These are phyloP conservation scores for Pestalotiopsis sp. DNA, from an alignment of 2,329 filamentous ascomycete genomes.

Conservation along the genomic window DNA sequence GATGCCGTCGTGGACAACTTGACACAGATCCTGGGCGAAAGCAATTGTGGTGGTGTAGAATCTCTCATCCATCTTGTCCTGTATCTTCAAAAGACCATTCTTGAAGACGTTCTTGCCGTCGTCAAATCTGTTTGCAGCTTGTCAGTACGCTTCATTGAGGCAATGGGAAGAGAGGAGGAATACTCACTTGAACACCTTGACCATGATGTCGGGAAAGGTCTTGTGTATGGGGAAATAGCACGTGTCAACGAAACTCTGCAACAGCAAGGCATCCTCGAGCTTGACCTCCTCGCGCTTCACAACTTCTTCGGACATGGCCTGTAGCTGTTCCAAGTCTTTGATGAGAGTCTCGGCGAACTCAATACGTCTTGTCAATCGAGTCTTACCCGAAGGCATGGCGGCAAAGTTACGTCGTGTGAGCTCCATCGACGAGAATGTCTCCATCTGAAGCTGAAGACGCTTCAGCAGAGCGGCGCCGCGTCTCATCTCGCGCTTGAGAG, in stretches of 20 bases:
- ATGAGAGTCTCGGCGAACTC: slow-evolving; percentile 81
- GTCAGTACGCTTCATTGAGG: slow-evolving; percentile 36
- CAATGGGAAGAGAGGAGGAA: slow-evolving; percentile 19
- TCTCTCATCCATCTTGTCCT: slow-evolving; percentile 54
- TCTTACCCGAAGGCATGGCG: slow-evolving; percentile 84
- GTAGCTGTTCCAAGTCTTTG: slow-evolving; percentile 77
- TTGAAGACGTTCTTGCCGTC: slow-evolving; percentile 57
- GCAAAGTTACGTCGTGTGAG: slow-evolving; percentile 93
- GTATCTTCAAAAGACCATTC: slow-evolving; percentile 51
- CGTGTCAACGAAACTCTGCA: slow-evolving; percentile 80
- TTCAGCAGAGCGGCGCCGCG: slow-evolving; percentile 91
- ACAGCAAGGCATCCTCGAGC: slow-evolving; percentile 73
- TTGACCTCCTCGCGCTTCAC: slow-evolving; percentile 79
- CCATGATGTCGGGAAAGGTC: slow-evolving; percentile 75
- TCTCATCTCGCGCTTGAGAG: slow-evolving; percentile 89
- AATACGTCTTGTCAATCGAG: slow-evolving; percentile 78
- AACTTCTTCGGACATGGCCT: slow-evolving; percentile 68
- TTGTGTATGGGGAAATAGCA: slow-evolving; percentile 89
- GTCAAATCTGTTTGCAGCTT: slow-evolving; percentile 56
- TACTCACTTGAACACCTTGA: slow-evolving; percentile 80
- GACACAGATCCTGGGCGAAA: slow-evolving; percentile 60
- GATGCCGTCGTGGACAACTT: slow-evolving; percentile 56
- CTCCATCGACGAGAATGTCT: slow-evolving; percentile 97
- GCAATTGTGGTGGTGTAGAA: slow-evolving; percentile 60
- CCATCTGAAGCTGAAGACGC: slow-evolving; percentile 89